Conservation (phyloP, 2,329 filamentous ascomycete genomes). For the Hypoxylon sp. region DNA sequence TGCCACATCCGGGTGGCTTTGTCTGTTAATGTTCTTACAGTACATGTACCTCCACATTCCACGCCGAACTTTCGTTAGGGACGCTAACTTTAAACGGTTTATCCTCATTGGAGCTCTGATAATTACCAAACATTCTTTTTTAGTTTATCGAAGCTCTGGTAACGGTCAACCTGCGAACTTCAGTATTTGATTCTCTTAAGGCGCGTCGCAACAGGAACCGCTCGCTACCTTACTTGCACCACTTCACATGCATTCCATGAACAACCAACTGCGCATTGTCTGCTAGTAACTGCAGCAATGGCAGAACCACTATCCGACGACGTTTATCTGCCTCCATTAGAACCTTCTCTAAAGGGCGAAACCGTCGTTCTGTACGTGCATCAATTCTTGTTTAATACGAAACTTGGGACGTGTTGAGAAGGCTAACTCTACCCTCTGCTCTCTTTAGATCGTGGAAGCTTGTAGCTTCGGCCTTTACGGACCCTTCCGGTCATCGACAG, state of each 20-base stretch:
- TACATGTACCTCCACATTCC: too few relatives aligned
- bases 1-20: slow-evolving; percentile 5
- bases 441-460: slow-evolving; percentile 72
- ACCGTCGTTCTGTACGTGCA: slow-evolving; percentile 80
- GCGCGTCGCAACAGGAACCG: slow-evolving; percentile 46
- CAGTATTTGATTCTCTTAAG: slow-evolving; percentile 17
- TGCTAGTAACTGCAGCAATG: slow-evolving; percentile 74
- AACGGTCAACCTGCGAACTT: slow-evolving; percentile 32
- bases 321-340: slow-evolving; percentile 86
- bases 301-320: slow-evolving; percentile 75
- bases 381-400: slow-evolving; percentile 5
- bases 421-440: slow-evolving; percentile 16
- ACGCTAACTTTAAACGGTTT: slow-evolving; percentile 11
- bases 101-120: neutral
- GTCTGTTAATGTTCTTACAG: too few relatives aligned
- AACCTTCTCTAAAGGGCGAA: slow-evolving; percentile 87
- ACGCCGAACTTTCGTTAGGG: neutral
- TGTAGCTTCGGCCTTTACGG: slow-evolving; percentile 68
- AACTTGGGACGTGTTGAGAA: neutral
- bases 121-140: slow-evolving; percentile 21
- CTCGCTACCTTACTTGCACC: slow-evolving; percentile 43
- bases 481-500: slow-evolving; percentile 71
- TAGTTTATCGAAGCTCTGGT: slow-evolving; percentile 10
- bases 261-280: slow-evolving; percentile 53
- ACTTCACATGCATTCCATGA: slow-evolving; percentile 54